Percentiles rank a stretch among this genome's conserved stretches.
phyloP scores from a whole-genome alignment of 2,329 filamentous ascomycete genomes.

The Talaromyces verruculosus region DNA sequence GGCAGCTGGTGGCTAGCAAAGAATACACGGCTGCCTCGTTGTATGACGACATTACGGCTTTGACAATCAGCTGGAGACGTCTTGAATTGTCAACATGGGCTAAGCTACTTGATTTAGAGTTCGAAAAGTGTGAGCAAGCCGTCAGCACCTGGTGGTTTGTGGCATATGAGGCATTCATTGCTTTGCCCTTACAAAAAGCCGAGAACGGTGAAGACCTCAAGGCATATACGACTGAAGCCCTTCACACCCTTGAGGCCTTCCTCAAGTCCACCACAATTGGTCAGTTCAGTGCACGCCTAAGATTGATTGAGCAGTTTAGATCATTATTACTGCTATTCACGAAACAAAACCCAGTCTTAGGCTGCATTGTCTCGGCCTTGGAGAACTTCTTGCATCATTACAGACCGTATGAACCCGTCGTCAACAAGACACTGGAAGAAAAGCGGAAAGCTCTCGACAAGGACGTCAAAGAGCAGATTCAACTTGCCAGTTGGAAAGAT shows the following conservation, averaged over 20 bases:
- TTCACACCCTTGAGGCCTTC: constrained; percentile 77
- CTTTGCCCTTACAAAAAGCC: constrained; percentile 67
- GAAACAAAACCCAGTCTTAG: constrained; percentile 59
- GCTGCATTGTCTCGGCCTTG: constrained; percentile 63
- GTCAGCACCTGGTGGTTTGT: constrained; percentile 95
- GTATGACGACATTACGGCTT: constrained; percentile 74
- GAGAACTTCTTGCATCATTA: constrained; percentile 77
- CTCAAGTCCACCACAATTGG: constrained; percentile 76
- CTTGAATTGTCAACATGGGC: constrained; percentile 92
- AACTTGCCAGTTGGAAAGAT: constrained; percentile 96
- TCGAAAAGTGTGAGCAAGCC: constrained; percentile 70
- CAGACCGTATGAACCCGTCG: constrained; percentile 65
- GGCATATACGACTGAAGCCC: constrained; percentile 65
- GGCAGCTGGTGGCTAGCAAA: constrained; percentile 88
- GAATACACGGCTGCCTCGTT: constrained; percentile 68
- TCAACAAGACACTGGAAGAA: constrained; percentile 64
- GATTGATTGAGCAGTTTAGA: constrained; percentile 62
- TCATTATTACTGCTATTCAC: constrained; percentile 65
- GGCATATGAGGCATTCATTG: constrained; percentile 85
- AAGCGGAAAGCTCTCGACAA: constrained; percentile 80
- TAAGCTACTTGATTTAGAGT: constrained; percentile 80
- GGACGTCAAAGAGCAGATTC: constrained; percentile 86
- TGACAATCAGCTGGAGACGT: constrained; percentile 85
- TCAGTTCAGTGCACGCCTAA: constrained; percentile 72
- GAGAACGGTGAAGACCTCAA: constrained; percentile 60